phyloP scores from a whole-genome alignment of 2,329 filamentous ascomycete species.

The Trichoderma harzianum region DNA sequence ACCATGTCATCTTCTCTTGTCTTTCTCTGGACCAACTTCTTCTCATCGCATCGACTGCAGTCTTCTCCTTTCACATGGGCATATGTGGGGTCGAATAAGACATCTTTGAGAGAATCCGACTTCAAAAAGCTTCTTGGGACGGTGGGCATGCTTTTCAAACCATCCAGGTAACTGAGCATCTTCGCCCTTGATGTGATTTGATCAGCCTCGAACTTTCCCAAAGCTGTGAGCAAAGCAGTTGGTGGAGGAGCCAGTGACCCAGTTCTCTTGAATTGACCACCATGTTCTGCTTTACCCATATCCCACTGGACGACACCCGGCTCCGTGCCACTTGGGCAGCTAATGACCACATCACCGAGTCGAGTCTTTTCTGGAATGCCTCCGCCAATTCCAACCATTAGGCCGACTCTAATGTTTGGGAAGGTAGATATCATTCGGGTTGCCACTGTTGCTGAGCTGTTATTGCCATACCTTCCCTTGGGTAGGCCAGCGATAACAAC shows the following conservation, averaged over 20 bases:
- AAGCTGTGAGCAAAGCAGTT: background rate
- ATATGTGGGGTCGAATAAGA: background rate
- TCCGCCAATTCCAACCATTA: slow-evolving; percentile 26
- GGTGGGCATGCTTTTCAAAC: background rate
- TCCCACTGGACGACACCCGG: slow-evolving; percentile 21
- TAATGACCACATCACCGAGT: slow-evolving; percentile 25
- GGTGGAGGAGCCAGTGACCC: slow-evolving; percentile 6
- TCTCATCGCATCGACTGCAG: background rate
- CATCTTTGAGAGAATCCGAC: background rate
- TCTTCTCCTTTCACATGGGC: background rate
- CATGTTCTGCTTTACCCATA: slow-evolving; percentile 11
- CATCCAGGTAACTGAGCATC: background rate
- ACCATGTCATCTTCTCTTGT: background rate
- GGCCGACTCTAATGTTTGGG: slow-evolving; percentile 23
- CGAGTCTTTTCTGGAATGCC: slow-evolving; percentile 21
- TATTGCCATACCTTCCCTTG: slow-evolving; percentile 30
- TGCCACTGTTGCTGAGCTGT: slow-evolving; percentile 30
- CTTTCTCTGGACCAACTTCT: background rate
- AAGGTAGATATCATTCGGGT: slow-evolving; percentile 33
- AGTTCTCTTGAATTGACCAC: background rate
- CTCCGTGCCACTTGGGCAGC: background rate
- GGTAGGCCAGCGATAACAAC: slow-evolving; percentile 33
- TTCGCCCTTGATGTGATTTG: background rate
- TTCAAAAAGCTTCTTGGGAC: background rate
- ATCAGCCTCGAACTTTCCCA: background rate